A percentile compares a stretch with the other conserved stretches of the same genome.
phyloP scores from a whole-genome alignment of 345 rosid species.

The Microcos paniculata region DNA sequence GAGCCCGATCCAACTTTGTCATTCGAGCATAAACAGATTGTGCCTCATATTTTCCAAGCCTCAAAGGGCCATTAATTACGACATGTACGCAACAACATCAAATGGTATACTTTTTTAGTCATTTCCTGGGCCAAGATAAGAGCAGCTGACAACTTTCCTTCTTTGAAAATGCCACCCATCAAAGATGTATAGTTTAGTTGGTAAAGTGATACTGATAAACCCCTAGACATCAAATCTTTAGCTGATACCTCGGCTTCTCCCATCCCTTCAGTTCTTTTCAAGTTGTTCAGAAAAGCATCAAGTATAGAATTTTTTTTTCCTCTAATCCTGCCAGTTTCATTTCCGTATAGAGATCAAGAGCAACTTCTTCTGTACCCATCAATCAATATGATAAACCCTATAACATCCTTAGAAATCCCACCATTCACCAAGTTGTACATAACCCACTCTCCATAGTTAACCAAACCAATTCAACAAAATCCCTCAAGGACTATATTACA shows the following conservation, averaged over 20 bases:
- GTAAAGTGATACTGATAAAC: conserved; percentile 61
- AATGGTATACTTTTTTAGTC: conserved; percentile 55
- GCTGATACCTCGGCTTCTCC: conserved; percentile 52
- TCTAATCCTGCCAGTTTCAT: conserved; percentile 59
- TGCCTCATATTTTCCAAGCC: conserved; percentile 52
- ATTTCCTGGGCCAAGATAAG: conserved; percentile 66
- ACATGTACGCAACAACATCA: conserved; percentile 80
- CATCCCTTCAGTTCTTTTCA: conserved; percentile 58
- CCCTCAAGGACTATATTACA: conserved; percentile 79
- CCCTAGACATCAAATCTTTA: conserved; percentile 50
- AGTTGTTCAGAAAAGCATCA: conserved; percentile 64
- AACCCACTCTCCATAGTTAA: conserved; percentile 54
- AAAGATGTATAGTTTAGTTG: conserved; percentile 80
- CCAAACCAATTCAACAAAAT: conserved; percentile 59
- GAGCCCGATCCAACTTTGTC: conserved; percentile 69
- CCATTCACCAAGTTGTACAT: conserved; percentile 44
- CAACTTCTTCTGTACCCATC: conserved; percentile 49
- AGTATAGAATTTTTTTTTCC: conserved; percentile 56
- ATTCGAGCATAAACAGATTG: conserved; percentile 55
- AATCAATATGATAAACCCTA: conserved; percentile 54
- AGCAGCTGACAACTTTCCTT: conserved; percentile 66
- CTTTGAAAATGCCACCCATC: conserved; percentile 85
- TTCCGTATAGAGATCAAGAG: conserved; percentile 58
- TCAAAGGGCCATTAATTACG: conserved; percentile 65
- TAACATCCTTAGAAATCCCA: conserved; percentile 45